Conservation (phyloP, 1,284 basidiomycete genomes). For the Trichosporon ovoides region DNA sequence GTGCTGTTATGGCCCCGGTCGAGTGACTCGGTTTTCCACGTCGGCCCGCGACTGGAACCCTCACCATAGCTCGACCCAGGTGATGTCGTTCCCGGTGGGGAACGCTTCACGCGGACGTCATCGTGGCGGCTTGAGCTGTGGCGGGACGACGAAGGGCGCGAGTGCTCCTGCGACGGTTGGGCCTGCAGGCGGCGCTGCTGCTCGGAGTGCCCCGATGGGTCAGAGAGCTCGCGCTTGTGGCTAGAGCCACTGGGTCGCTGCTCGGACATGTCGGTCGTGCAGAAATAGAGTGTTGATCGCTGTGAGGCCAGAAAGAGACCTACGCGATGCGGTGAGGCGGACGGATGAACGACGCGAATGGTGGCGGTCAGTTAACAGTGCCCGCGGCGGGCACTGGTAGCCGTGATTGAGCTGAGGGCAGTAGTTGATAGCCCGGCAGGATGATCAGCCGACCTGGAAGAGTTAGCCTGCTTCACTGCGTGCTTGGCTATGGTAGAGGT, state of each 20-base stretch:
- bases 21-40: constrained; percentile 1
- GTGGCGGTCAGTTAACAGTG: not conserved
- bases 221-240: not conserved
- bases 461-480: not conserved
- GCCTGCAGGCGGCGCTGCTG: not conserved
- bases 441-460: not conserved
- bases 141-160: not conserved
- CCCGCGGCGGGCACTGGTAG: not conserved
- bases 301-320: not conserved
- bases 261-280: not conserved
- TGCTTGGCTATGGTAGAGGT: not conserved
- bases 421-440: not conserved
- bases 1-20: not conserved
- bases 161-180: not conserved
- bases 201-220: not conserved
- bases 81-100: not conserved
- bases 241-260: not conserved
- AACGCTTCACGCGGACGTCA: not conserved
- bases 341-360: not conserved
- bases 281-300: not conserved
- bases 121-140: not conserved
- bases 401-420: not conserved
- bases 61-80: not conserved
- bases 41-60: not conserved
- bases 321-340: not conserved